Conservation (phyloP, 495 filamentous ascomycete species). For the Parmelia sp. region DNA sequence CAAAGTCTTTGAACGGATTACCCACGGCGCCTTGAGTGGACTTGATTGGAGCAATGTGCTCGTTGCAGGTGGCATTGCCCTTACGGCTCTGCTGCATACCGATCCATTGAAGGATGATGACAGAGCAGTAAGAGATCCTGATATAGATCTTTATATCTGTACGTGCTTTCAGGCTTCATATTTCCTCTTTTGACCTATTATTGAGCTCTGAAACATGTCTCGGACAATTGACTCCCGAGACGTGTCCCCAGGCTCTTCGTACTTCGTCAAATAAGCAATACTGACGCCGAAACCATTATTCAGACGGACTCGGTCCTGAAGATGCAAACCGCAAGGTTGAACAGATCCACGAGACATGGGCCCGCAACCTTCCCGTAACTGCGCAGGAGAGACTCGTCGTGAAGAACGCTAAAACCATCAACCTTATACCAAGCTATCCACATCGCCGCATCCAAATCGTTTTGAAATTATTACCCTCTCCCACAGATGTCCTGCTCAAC, state of each 20-base stretch:
- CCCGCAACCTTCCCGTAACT: constrained; percentile 23
- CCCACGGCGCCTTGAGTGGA: constrained; percentile 28
- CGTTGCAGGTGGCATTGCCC: constrained; percentile 31
- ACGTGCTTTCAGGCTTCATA: no score
- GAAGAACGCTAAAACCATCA: constrained; percentile 32
- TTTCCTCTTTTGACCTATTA: no score
- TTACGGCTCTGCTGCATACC: constrained; percentile 29
- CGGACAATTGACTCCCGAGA: no score
- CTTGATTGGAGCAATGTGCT: constrained; percentile 35
- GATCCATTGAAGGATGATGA: constrained; percentile 18
- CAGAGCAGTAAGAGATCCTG: constrained; percentile 20
- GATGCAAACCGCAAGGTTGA: constrained; percentile 32
- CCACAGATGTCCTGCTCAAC: constrained; percentile 31
- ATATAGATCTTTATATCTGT: constrained; percentile 35
- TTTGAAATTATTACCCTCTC: constrained; percentile 29
- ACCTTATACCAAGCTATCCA: constrained; percentile 29
- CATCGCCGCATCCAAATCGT: constrained; percentile 33
- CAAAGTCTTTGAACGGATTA: constrained; percentile 28
- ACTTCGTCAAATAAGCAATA: no score
- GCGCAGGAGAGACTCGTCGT: constrained; percentile 22
- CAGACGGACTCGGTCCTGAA: constrained; percentile 27
- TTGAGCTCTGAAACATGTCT: no score
- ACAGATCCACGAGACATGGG: constrained; percentile 32
- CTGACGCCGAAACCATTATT: no score
- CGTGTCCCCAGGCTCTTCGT: no score